phyloP scores from a whole-genome alignment of 169 alveolate species.

The Babesia ovata region DNA sequence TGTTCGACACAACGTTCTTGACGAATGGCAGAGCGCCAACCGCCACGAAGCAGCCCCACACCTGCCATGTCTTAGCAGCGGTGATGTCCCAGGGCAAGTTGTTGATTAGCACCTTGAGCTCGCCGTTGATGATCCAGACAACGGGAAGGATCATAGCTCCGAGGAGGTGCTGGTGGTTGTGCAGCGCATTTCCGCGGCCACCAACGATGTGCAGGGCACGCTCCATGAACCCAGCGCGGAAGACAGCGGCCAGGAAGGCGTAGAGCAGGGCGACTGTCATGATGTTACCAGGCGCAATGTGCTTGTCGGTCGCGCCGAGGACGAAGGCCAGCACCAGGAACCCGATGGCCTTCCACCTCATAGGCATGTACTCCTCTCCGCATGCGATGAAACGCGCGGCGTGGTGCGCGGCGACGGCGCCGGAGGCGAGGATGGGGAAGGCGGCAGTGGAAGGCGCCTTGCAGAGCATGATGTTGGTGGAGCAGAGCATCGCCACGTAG shows the following conservation, averaged over 20 bases:
- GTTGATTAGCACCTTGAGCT: conserved; percentile 69
- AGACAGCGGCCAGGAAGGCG: conserved; percentile 88
- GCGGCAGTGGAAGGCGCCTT: conserved; percentile 90
- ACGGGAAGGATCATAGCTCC: conserved; percentile 88
- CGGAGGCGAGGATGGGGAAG: conserved; percentile 88
- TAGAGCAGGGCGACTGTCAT: conserved; percentile 86
- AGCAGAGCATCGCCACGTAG: conserved; percentile 86
- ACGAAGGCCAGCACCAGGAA: conserved; percentile 84
- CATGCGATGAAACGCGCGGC: conserved; percentile 90
- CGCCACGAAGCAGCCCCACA: conserved; percentile 90
- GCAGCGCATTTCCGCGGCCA: conserved; percentile 89
- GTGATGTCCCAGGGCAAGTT: conserved; percentile 81
- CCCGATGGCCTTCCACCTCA: conserved; percentile 88
- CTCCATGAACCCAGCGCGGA: conserved; percentile 91
- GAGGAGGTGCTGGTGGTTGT: conserved; percentile 88
- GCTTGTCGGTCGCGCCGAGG: conserved; percentile 88
- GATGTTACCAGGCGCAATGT: conserved; percentile 86
- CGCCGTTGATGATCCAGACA: conserved; percentile 82
- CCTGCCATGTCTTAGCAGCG: conserved; percentile 83
- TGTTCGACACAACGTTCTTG: conserved; percentile 89
- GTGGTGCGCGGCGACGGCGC: conserved; percentile 92
- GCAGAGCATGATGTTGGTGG: conserved; percentile 87
- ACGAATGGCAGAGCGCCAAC: conserved; percentile 91
- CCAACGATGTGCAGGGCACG: conserved; percentile 89
- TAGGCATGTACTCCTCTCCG: conserved; percentile 90